Base-by-base conservation (phyloP, 139 green algal species). In the Asterochloris erici region DNA sequence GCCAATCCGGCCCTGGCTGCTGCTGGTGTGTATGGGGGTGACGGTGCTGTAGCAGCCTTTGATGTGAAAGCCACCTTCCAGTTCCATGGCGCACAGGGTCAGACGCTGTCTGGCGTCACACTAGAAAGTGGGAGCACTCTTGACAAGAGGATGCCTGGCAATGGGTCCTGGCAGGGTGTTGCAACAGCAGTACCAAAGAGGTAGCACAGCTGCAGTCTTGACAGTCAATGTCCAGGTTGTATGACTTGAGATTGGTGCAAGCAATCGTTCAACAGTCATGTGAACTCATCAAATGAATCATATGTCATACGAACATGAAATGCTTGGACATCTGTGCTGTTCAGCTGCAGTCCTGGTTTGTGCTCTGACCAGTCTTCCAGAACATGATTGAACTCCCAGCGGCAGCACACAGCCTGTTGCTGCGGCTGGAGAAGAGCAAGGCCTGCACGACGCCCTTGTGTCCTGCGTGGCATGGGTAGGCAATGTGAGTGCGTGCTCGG, bases 41-140 rank as follows among this genome's bases (percentile, higher is more conserved):
- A 60, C 10, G 60, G 28, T 14, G 76, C 66, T 14, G 15, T 19
- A n/a, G 77, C 77, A 54, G 61, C 61, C 13, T 63, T 76, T 75
- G 54, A 73, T 11, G 27, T 71, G 14, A 60, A 26, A 47, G 68
- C 24, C 79, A 83, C 26, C 38, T 38, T 66, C 19, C 63, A 61
- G 17, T 86, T 86, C 61, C 29, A 47, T 17, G 83, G 83, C 12
- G 60, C 77, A 63, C 19, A 28, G n/a, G 77, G 62, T 1, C 60
- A 69, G 19, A 86, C 69, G 13, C 70, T 86, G 28, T 86, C 83
- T 68, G 83, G 83, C 29, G 38, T 82, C n/a, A 13, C 61, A 24
- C 60, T 86, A 27, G 77, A 83, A 80, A 82, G 77, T 23, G 83
- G 83, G 17, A 62, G 38, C 60, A 66, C 73, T 9, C 12, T 60